A percentile compares a stretch with the other conserved stretches of the same genome.
Conservation (phyloP, 73 alveolate genomes). For the Tetrahymena elliotti region DNA sequence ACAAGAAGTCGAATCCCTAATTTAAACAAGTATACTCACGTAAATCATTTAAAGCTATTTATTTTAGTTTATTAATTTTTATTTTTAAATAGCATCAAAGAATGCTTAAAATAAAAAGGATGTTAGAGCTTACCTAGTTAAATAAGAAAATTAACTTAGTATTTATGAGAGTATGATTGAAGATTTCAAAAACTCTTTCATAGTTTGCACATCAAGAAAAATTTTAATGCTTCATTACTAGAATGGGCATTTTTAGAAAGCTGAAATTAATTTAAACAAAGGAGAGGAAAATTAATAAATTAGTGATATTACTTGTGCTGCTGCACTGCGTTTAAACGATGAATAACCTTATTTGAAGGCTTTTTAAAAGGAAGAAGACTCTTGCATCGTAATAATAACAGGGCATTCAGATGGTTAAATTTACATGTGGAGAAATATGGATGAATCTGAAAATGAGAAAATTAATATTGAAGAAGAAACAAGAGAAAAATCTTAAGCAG, state of each 20-base stretch:
- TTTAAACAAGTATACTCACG: background rate
- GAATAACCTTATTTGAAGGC: background rate
- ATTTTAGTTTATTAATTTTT: background rate
- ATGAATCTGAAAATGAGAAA: background rate
- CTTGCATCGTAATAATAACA: background rate
- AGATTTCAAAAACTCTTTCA: background rate
- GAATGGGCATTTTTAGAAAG: background rate
- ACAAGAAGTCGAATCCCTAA: background rate
- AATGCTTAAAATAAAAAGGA: background rate
- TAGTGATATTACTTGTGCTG: background rate
- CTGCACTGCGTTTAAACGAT: background rate
- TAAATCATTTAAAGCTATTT: background rate
- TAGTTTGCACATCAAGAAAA: background rate
- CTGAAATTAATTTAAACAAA: background rate
- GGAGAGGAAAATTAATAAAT: background rate
- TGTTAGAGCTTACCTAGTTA: background rate
- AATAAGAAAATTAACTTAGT: background rate
- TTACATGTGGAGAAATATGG: background rate
- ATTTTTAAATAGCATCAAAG: background rate
- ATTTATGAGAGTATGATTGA: background rate
- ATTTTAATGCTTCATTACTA: background rate
- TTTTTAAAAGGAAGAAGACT: background rate
- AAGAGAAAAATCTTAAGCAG: conserved; percentile 9
- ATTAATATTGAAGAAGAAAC: background rate
- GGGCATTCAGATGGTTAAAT: background rate